Evolutionary conservation across 257 asterid species (phyloP).

Genomic region (Marsdenia floribunda): DNA sequence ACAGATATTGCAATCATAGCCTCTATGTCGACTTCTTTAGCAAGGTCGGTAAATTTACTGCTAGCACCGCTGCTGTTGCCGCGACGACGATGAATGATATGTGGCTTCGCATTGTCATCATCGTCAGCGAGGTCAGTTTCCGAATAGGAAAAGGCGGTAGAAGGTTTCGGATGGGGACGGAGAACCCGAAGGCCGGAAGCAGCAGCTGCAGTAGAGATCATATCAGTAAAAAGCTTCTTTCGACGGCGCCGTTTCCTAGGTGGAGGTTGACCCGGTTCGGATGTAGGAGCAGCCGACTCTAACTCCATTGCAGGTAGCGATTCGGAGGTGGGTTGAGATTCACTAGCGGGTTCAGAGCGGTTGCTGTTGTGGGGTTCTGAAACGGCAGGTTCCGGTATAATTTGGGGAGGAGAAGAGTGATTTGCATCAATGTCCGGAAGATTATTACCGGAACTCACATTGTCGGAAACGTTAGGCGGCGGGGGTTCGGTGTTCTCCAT

Average conservation of each 20-base stretch:
- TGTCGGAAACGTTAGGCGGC: slow-evolving; percentile 11
- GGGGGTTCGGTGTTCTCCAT: slow-evolving; percentile 7
- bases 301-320: slow-evolving; percentile 21
- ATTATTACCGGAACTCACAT: background rate
- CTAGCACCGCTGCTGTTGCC: slow-evolving; percentile 23
- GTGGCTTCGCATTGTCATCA: slow-evolving; percentile 22
- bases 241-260: slow-evolving; percentile 84
- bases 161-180: slow-evolving; percentile 67
- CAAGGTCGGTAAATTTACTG: slow-evolving; percentile 55
- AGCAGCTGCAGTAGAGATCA: slow-evolving; percentile 54
- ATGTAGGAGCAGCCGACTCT: slow-evolving; percentile 11
- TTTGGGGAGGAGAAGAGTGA: slow-evolving; percentile 13
- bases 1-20: slow-evolving; percentile 92
- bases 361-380: slow-evolving; percentile 16
- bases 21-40: slow-evolving; percentile 82
- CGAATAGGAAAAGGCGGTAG: slow-evolving; percentile 34
- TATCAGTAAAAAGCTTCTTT: slow-evolving; percentile 78
- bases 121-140: slow-evolving; percentile 35
- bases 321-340: slow-evolving; percentile 24
- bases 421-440: background rate
- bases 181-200: slow-evolving; percentile 72
- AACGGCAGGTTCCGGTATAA: slow-evolving; percentile 25
- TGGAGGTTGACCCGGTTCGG: slow-evolving; percentile 37
- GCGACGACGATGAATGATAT: slow-evolving; percentile 41
- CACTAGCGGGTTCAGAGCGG: slow-evolving; percentile 14